These are phyloP conservation scores for Nicotiana knightiana DNA, from an alignment of 257 asterid species.

Conservation along the genomic window DNA sequence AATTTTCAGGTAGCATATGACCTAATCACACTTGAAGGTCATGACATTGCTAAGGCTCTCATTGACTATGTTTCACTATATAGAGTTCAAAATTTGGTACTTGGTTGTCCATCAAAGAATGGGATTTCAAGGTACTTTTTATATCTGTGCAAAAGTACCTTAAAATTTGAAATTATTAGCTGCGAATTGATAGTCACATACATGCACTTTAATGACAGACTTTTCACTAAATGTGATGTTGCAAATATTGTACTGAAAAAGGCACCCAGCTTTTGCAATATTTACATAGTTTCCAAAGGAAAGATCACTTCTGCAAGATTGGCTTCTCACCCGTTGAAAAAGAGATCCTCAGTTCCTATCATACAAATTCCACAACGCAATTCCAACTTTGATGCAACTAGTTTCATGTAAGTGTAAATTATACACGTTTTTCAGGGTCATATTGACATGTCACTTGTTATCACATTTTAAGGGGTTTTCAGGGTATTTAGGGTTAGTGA, in stretches of 20 bases:
- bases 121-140: constrained; percentile 9
- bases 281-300: constrained; percentile 12
- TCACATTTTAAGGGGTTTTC: no score
- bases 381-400: constrained; percentile 3
- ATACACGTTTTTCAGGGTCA: background rate
- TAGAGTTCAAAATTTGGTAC: constrained; percentile 16
- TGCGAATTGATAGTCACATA: background rate
- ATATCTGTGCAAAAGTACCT: background rate
- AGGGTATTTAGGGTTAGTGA: no score
- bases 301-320: constrained; percentile 6
- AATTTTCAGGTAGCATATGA: constrained; percentile 14
- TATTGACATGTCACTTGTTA: no score
- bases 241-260: constrained; percentile 10
- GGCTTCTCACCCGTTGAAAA: constrained; percentile 12
- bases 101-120: constrained; percentile 14
- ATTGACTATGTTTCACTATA: constrained; percentile 3
- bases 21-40: constrained; percentile 9
- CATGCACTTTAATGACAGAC: background rate
- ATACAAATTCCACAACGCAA: background rate
- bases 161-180: background rate
- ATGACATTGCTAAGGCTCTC: constrained; percentile 15
- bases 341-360: background rate
- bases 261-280: constrained; percentile 14
- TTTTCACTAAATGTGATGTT: constrained; percentile 7
- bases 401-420: background rate